These are phyloP conservation scores for Tuber magnatum DNA, from an alignment of 495 filamentous ascomycete genomes.

Conservation along the genomic window DNA sequence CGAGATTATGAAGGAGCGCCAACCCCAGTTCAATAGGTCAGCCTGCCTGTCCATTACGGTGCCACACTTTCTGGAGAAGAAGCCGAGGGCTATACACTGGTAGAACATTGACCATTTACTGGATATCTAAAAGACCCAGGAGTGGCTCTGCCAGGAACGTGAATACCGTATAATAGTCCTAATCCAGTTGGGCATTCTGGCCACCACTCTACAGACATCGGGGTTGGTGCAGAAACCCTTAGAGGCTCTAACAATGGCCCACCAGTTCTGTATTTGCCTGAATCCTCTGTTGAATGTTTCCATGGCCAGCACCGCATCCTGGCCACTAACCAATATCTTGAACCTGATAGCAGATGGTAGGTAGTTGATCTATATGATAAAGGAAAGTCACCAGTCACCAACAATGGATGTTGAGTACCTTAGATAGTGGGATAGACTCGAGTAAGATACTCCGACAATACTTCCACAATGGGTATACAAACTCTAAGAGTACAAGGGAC, in stretches of 20 bases:
- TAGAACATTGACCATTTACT: slow-evolving; percentile 23
- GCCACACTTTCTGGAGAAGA: neutral
- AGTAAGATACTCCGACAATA: slow-evolving; percentile 7
- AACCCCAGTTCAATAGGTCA: neutral
- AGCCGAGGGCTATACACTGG: slow-evolving; percentile 15
- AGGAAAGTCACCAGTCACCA: neutral
- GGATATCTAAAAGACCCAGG: slow-evolving; percentile 6
- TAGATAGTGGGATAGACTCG: neutral
- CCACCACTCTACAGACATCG: neutral
- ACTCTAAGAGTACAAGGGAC: slow-evolving; percentile 12
- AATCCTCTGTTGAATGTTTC: slow-evolving; percentile 7
- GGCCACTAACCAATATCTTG: slow-evolving; percentile 4
- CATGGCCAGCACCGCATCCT: slow-evolving; percentile 17
- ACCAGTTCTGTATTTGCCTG: slow-evolving; percentile 5
- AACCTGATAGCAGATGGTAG: slow-evolving; percentile 9
- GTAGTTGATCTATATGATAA: slow-evolving; percentile 11
- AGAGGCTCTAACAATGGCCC: neutral
- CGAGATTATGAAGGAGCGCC: neutral
- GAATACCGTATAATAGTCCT: slow-evolving; percentile 22
- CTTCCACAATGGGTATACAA: slow-evolving; percentile 7
- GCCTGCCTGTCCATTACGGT: neutral
- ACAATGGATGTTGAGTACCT: neutral
- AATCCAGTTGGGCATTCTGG: slow-evolving; percentile 2
- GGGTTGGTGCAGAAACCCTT: neutral
- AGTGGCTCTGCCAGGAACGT: neutral